Base-by-base conservation (phyloP, 192 early-diverging fungal genomes). In the Gaertneriomyces sp. region DNA sequence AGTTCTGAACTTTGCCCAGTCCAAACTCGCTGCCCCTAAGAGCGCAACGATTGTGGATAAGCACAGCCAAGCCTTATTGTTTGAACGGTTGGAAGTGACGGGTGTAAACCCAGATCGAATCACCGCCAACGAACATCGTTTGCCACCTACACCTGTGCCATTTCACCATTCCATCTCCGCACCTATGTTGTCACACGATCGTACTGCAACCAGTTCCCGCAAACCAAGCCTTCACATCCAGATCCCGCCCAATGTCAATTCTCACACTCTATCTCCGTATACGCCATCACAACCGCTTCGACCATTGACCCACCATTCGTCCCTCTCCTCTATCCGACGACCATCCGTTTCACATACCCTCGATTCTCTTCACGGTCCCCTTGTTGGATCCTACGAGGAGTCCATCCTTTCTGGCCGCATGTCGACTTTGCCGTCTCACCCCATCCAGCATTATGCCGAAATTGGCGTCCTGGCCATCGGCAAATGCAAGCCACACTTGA, bases 321-420 rank as follows among this genome's bases (percentile, higher is more conserved):
- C 38, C 10, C 17, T 20, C 14, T 16, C 14, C 19, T 41, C 41
- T 10, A 17, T 11, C 39, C 64, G 7, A 66, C 64, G 7, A 66
- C 64, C 42, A 54, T 66, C 53, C 64, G 64, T 14, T 58, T 42
- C 53, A 66, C 57, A 52, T 43, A 66, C 41, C 54, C 57, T 17
- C 64, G 53, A 10, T 53, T 66, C 52, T 45, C 64, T 2, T 17
- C 59, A 67, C 56, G 80, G 78, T 43, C 44, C 72, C n/a, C 60
- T 84, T 9, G 74, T 85, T 4, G 81, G 83, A 7, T 76, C 74
- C 3, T 85, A 85, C 59, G 83, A 85, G 64, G 90, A 93, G 69
- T 89, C 88, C 0, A 83, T 93, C 19, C 76, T 93, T 0, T 84
- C 72, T 43, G 89, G 90, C 39, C 72, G 90, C 45, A 89, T 93